A percentile compares a stretch with the other conserved stretches of the same genome.
phyloP scores from a whole-genome alignment of 1,284 basidiomycete genomes.

The Papiliotrema laurentii region DNA sequence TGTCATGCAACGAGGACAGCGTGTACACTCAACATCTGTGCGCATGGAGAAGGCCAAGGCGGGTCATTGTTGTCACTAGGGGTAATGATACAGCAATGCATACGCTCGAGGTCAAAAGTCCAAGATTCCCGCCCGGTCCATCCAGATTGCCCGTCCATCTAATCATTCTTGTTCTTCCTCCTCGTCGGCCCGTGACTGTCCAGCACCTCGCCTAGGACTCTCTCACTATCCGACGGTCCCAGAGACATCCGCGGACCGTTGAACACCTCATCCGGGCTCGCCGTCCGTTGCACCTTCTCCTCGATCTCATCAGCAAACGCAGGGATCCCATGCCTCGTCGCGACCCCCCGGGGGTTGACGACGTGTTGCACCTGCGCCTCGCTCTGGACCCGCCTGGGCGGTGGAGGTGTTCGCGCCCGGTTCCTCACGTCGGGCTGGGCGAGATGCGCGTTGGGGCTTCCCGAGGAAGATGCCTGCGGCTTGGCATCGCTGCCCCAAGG shows the following conservation, averaged over 20 bases:
- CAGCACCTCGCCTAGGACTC: slow-evolving; percentile 14
- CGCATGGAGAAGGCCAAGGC: no score
- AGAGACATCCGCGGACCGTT: slow-evolving; percentile 10
- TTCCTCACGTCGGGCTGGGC: neutral
- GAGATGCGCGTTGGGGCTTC: neutral
- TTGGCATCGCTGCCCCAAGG: slow-evolving; percentile 23
- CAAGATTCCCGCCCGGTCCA: no score
- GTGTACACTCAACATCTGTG: no score
- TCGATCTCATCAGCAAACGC: slow-evolving; percentile 1
- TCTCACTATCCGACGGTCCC: no score
- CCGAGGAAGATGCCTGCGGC: neutral
- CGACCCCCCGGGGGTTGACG: slow-evolving; percentile 27
- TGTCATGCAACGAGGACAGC: no score
- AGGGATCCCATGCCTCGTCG: slow-evolving; percentile 23
- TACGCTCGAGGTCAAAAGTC: no score
- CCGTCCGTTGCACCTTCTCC: neutral
- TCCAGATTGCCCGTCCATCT: no score
- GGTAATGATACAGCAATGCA: no score
- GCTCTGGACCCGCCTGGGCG: slow-evolving; percentile 27
- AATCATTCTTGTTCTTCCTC: slow-evolving; percentile 22
- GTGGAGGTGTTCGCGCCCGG: slow-evolving; percentile 18
- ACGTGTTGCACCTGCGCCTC: slow-evolving; percentile 15
- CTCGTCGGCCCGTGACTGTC: slow-evolving; percentile 7
- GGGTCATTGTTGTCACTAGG: no score
- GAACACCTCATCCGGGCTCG: neutral